These are phyloP conservation scores for Rhododendron ovatum DNA, from an alignment of 148 eudicot genomes.

Conservation along the genomic window DNA sequence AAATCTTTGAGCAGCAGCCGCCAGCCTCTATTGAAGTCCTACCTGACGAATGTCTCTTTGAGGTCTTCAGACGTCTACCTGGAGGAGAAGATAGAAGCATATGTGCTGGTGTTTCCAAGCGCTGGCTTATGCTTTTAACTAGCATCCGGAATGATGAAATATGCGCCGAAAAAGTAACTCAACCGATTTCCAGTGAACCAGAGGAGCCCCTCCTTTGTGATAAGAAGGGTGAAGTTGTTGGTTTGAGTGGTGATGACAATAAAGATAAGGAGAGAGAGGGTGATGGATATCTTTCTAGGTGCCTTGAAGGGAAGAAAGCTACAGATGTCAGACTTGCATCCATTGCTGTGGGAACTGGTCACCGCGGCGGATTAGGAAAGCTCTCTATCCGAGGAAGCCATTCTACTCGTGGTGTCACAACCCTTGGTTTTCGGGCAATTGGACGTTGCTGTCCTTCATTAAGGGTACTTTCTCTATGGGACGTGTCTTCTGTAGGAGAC, in stretches of 20 bases:
- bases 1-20: slow-evolving; percentile 23
- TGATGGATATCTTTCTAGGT: slow-evolving; percentile 66
- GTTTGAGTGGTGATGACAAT: slow-evolving; percentile 7
- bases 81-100: slow-evolving; percentile 65
- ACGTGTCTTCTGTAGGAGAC: slow-evolving; percentile 58
- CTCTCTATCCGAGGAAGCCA: slow-evolving; percentile 59
- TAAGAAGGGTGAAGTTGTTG: slow-evolving; percentile 7
- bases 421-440: slow-evolving; percentile 65
- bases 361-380: slow-evolving; percentile 80
- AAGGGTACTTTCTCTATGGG: slow-evolving; percentile 64
- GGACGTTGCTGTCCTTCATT: slow-evolving; percentile 78
- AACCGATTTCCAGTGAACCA: not conserved
- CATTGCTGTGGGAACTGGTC: slow-evolving; percentile 62
- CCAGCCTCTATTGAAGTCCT: slow-evolving; percentile 62
- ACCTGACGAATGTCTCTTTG: slow-evolving; percentile 87
- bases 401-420: slow-evolving; percentile 47
- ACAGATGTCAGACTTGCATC: slow-evolving; percentile 93
- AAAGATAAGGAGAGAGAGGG: slow-evolving; percentile 32
- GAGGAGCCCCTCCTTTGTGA: not conserved
- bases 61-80: slow-evolving; percentile 70
- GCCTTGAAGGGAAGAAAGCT: slow-evolving; percentile 84
- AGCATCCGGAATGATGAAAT: slow-evolving; percentile 48
- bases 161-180: slow-evolving; percentile 2
- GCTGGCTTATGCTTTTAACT: slow-evolving; percentile 74
- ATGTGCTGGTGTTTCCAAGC: slow-evolving; percentile 69